These are phyloP conservation scores for Talaromyces islandicus DNA, from an alignment of 2,329 filamentous ascomycete species.

Conservation along the genomic window DNA sequence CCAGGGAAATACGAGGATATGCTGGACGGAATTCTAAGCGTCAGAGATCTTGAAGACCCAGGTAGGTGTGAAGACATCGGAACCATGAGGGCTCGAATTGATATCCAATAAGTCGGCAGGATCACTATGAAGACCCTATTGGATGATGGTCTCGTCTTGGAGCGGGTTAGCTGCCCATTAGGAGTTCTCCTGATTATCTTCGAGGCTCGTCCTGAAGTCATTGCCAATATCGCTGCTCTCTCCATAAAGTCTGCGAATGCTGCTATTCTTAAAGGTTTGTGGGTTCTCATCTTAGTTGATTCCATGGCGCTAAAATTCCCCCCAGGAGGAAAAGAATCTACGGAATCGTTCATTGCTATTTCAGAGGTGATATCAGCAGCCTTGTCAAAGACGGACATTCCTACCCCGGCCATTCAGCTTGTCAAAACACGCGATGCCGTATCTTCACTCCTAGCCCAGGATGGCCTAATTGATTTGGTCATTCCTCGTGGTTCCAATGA, in stretches of 20 bases:
- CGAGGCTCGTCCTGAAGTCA: constrained; percentile 94
- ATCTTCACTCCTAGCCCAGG: constrained; percentile 76
- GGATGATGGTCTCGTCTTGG: constrained; percentile 78
- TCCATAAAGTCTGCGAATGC: constrained; percentile 97
- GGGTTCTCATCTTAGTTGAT: background rate
- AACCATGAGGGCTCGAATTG: background rate
- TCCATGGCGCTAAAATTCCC: constrained; percentile 3
- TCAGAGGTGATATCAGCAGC: constrained; percentile 76
- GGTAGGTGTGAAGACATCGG: constrained; percentile 47
- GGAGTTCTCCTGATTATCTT: constrained; percentile 98
- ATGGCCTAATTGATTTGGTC: constrained; percentile 86
- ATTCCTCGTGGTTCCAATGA: constrained; percentile 90
- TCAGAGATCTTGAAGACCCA: constrained; percentile 77
- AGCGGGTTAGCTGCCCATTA: constrained; percentile 88
- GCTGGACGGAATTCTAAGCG: constrained; percentile 89
- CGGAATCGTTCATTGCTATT: constrained; percentile 89
- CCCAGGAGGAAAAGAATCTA: constrained; percentile 87
- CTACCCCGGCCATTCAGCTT: constrained; percentile 82
- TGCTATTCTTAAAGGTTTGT: constrained; percentile 79
- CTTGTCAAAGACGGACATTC: constrained; percentile 66
- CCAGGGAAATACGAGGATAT: constrained; percentile 96
- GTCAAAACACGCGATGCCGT: constrained; percentile 91
- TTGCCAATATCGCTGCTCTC: constrained; percentile 93
- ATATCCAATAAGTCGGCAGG: constrained; percentile 60
- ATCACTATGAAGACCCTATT: constrained; percentile 77